phyloP scores from a whole-genome alignment of 495 filamentous ascomycete genomes.

The Elasticomyces elasticus region DNA sequence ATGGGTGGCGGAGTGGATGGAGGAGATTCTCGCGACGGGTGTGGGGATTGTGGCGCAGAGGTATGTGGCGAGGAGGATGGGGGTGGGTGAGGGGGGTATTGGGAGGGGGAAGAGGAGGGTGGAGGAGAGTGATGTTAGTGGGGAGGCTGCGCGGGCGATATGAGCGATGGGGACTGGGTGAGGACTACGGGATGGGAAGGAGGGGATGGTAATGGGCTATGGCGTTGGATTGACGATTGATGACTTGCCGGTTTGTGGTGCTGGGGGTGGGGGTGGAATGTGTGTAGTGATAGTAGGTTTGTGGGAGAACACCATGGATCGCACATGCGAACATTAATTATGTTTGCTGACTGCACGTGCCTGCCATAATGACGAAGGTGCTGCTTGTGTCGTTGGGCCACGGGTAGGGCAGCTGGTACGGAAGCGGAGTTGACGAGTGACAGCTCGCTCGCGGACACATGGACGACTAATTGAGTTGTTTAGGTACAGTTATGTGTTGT shows the following conservation, averaged over 20 bases:
- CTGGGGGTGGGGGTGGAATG: too few species aligned
- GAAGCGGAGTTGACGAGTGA: too few species aligned
- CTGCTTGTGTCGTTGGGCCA: too few species aligned
- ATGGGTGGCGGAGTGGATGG: constrained; percentile 96
- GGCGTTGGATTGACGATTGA: neutral
- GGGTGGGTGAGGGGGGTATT: constrained; percentile 76
- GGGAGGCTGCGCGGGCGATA: constrained; percentile 71
- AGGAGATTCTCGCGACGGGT: constrained; percentile 71
- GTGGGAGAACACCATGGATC: too few species aligned
- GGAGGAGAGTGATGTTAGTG: constrained; percentile 43
- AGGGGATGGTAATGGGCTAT: neutral
- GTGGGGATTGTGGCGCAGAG: constrained; percentile 86
- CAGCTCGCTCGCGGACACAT: too few species aligned
- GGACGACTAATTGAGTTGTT: too few species aligned
- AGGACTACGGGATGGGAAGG: neutral
- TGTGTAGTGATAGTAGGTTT: too few species aligned
- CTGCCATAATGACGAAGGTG: too few species aligned
- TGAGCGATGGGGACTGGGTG: constrained; percentile 9
- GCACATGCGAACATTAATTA: too few species aligned
- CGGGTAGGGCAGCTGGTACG: too few species aligned
- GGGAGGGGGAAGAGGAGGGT: constrained; percentile 72
- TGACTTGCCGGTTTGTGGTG: neutral
- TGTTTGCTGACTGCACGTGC: too few species aligned
- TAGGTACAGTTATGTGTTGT: too few species aligned
- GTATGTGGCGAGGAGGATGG: constrained; percentile 92